Conservation (phyloP, 352 stramenopile genomes). For the Globisporangium echinulatum region DNA sequence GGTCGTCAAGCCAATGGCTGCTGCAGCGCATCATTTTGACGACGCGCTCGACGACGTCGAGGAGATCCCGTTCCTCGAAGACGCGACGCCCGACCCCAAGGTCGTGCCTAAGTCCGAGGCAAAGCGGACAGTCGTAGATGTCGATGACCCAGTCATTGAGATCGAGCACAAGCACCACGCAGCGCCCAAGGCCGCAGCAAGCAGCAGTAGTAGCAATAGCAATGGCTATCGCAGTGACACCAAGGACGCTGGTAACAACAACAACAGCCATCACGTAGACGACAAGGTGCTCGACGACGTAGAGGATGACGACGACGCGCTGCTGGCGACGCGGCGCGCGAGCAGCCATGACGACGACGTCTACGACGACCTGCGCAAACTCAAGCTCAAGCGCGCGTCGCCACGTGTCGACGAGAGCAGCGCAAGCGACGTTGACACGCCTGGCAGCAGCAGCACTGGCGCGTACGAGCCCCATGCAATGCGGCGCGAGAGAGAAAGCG, state of each 20-base stretch:
- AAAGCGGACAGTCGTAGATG: constrained; percentile 15
- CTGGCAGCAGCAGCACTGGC: background rate
- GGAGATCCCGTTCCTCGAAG: constrained; percentile 72
- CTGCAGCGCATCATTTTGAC: constrained; percentile 25
- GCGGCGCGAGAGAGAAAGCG: constrained; percentile 7
- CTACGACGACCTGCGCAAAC: constrained; percentile 41
- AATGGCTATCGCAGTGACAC: constrained; percentile 2
- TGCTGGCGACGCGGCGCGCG: constrained; percentile 15
- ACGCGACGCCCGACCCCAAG: constrained; percentile 41
- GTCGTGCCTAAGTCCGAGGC: constrained; percentile 10
- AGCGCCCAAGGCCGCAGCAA: constrained; percentile 15
- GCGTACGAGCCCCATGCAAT: background rate
- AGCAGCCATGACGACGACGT: constrained; percentile 33
- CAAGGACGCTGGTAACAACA: constrained; percentile 18
- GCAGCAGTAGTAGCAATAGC: background rate
- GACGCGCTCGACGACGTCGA: constrained; percentile 76
- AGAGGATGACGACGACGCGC: constrained; percentile 13
- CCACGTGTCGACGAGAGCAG: constrained; percentile 22
- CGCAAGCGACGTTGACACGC: constrained; percentile 11
- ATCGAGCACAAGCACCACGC: constrained; percentile 44
- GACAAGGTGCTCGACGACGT: constrained; percentile 10
- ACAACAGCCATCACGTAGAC: constrained; percentile 17
- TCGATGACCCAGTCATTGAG: constrained; percentile 50
- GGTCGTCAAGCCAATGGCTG: constrained; percentile 10
- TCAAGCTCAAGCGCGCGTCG: constrained; percentile 34